Base-by-base conservation (phyloP, 2,329 filamentous ascomycete genomes). In the Scortechinia acanthostroma region DNA sequence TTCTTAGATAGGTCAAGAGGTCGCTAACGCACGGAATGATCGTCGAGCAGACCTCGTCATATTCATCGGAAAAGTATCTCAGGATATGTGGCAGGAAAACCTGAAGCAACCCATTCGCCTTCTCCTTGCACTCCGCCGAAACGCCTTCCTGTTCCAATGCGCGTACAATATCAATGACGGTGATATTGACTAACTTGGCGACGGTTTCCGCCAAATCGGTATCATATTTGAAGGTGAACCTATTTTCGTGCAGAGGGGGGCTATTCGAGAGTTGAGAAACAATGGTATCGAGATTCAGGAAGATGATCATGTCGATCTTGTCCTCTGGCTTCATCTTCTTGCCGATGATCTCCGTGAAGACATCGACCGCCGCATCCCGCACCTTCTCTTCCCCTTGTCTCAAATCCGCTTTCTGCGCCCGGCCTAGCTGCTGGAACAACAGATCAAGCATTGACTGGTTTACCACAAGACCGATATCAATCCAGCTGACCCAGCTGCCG, bases 401-500 rank as follows among this genome's bases (percentile, higher is more conserved):
- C 6, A 40, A 17, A 6, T 79, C 66, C 55, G 73, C 65, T 51
- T 74, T 58, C 60, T 80, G 76, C 58, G 80, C 72, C 62, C 84
- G 86, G n/a, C 88, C 88, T 46, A 95, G 85, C 51, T 97, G 79
- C 52, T 93, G 86, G 56, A 96, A 84, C 48, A 98, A 74, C 43
- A 90, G 76, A 58, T 77, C 82, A 56, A 97, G 80, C 76, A 95
- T 93, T 45, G 84, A 79, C 59, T 91, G 80, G 63, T 94, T 95
- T 55, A 98, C 88, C 40, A 98, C 83, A 47, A 98, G 73, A 43
- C 86, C 87, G 55, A 98, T 97, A 59, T 97, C 93, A 57, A 94
- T 95, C 93, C 93, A 98, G 74, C 90, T 94, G 49, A 95, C 90
- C 91, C 93, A 98, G 62, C 91, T 93, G 28, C 89, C 90, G 52